Conservation (phyloP, 2,329 filamentous ascomycete genomes). For the Didymellaceae sp. region DNA sequence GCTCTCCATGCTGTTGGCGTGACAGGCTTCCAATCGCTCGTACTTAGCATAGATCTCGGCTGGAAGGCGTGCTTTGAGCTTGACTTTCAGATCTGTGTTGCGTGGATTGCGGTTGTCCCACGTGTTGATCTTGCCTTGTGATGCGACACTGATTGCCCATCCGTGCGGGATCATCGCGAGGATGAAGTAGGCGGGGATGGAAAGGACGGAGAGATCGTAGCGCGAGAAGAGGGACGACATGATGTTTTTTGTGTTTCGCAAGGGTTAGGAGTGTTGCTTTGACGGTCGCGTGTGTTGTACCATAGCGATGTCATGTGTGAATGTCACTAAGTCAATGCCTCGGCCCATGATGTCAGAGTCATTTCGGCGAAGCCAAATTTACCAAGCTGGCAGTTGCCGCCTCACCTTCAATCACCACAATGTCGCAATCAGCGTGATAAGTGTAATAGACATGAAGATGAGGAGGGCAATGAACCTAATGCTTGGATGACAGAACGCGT, state of each 20-base stretch:
- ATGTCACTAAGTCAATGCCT: not conserved
- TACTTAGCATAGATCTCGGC: constrained; percentile 49
- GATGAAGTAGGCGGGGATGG: constrained; percentile 54
- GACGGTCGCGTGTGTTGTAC: not conserved
- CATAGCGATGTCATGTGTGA: not conserved
- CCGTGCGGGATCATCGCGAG: constrained; percentile 51
- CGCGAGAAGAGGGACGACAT: constrained; percentile 23
- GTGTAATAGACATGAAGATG: constrained; percentile 5
- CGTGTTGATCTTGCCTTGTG: constrained; percentile 42
- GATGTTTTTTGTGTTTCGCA: not conserved
- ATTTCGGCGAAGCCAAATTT: not conserved
- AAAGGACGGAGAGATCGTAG: constrained; percentile 51
- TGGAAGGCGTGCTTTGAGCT: constrained; percentile 48
- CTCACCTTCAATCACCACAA: not conserved
- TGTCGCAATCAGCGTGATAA: not conserved
- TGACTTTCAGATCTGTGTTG: constrained; percentile 40
- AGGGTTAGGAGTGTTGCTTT: not conserved
- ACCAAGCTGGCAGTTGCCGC: not conserved
- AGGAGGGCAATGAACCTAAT: constrained; percentile 2
- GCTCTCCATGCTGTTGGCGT: constrained; percentile 56
- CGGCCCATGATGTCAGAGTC: constrained; percentile 22
- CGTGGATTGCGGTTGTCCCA: constrained; percentile 56
- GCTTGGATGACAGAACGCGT: constrained; percentile 1
- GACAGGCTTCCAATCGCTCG: constrained; percentile 55
- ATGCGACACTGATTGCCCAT: constrained; percentile 48